Evolutionary conservation across 768 basidiomycete species (phyloP).

Genomic region (Lactarius sanguifluus): DNA sequence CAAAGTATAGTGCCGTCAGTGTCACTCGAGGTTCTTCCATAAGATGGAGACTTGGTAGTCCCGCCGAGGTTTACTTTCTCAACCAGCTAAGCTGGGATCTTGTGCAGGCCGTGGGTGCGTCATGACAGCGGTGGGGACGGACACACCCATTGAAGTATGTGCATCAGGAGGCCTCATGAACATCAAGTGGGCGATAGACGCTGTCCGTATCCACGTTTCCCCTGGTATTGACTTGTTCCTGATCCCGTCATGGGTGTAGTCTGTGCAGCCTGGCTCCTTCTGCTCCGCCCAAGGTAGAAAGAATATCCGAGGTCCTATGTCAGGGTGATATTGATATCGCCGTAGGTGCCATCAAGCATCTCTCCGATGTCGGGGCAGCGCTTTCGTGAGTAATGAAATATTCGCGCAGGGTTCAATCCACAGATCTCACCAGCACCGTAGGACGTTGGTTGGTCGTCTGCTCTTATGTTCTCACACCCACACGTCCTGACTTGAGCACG

Average conservation of each 20-base stretch:
- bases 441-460: background rate
- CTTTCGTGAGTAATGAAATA: background rate
- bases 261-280: background rate
- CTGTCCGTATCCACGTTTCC: constrained; percentile 30
- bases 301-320: no score
- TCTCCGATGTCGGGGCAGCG: constrained; percentile 1
- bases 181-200: constrained; percentile 37
- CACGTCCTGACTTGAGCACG: background rate
- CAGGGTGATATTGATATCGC: background rate
- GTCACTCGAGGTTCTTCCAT: constrained; percentile 19
- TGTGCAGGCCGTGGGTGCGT: constrained; percentile 31
- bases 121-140: background rate
- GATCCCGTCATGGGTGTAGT: background rate
- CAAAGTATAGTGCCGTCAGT: constrained; percentile 25
- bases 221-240: background rate
- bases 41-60: constrained; percentile 25
- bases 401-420: background rate
- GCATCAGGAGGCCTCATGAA: constrained; percentile 39
- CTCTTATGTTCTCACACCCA: background rate
- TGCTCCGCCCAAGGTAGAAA: constrained; percentile 12
- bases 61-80: constrained; percentile 33
- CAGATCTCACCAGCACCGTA: background rate
- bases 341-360: constrained; percentile 6
- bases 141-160: background rate
- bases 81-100: constrained; percentile 32